Percentiles rank a stretch among this genome's conserved stretches.
Conservation (phyloP, 306 rosid genomes). For the Boehmeria nivea region DNA sequence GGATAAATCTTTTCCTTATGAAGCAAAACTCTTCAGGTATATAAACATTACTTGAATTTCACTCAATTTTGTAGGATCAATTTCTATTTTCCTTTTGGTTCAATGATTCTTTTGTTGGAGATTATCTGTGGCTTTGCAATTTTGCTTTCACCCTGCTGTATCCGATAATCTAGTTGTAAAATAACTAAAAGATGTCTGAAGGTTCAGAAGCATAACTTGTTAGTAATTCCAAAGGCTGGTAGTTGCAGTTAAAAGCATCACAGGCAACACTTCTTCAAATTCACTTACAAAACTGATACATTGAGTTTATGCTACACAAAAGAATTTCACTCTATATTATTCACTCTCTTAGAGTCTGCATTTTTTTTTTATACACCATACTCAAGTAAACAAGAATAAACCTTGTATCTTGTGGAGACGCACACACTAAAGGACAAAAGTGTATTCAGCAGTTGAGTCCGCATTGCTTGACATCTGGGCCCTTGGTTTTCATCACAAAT, state of each 20-base stretch:
- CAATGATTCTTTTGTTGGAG: too few species aligned
- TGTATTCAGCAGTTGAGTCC: conserved; percentile 75
- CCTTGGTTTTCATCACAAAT: conserved; percentile 78
- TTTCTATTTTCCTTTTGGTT: too few species aligned
- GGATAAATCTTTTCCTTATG: too few species aligned
- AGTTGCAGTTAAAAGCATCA: conserved; percentile 18
- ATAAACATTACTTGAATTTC: too few species aligned
- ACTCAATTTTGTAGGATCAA: too few species aligned
- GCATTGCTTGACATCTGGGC: conserved; percentile 75
- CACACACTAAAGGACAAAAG: conserved; percentile 28
- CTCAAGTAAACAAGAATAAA: conserved; percentile 35
- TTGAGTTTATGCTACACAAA: conserved; percentile 46
- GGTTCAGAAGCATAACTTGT: conserved; percentile 16
- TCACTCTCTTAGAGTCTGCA: conserved; percentile 33
- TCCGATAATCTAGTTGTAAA: not conserved
- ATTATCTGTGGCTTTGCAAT: too few species aligned
- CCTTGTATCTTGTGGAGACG: conserved; percentile 37
- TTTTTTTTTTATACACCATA: conserved; percentile 29
- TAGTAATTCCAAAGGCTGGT: not conserved
- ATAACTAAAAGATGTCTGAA: not conserved
- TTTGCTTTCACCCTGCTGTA: not conserved
- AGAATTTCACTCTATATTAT: conserved; percentile 41
- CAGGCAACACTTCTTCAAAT: conserved; percentile 24
- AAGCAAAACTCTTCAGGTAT: too few species aligned
- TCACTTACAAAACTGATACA: conserved; percentile 51